Evolutionary conservation across 345 rosid genomes (phyloP).

Genomic region (Salix arbutifolia): DNA sequence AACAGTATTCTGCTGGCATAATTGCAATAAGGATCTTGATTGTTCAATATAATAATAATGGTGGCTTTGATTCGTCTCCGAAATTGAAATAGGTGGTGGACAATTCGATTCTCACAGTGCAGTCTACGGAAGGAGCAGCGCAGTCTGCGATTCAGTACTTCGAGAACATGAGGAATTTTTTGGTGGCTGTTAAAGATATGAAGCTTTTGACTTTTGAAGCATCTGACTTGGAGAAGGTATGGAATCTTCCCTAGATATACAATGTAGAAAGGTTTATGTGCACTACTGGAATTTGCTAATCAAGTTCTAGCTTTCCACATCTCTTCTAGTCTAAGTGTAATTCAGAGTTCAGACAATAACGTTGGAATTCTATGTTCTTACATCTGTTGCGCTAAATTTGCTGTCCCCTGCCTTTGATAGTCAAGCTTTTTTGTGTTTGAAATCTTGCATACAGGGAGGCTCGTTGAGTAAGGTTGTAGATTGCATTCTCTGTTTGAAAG

Average conservation of each 20-base stretch:
- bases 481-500: constrained; percentile 93
- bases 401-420: not conserved
- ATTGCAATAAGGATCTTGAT: not conserved
- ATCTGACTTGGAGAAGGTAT: constrained; percentile 88
- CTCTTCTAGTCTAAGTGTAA: not conserved
- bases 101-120: constrained; percentile 59
- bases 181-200: constrained; percentile 85
- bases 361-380: not conserved
- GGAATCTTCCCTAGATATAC: not conserved
- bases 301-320: not conserved
- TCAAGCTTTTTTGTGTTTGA: not conserved
- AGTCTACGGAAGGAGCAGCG: constrained; percentile 86
- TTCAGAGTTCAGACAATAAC: not conserved
- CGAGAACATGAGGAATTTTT: constrained; percentile 96
- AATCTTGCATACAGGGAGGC: constrained; percentile 59
- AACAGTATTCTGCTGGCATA: not conserved
- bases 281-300: not conserved
- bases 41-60: not conserved
- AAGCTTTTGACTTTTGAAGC: constrained; percentile 95
- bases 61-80: not conserved
- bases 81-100: constrained; percentile 63
- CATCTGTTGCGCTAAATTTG: not conserved
- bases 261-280: not conserved
- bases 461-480: constrained; percentile 92
- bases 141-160: constrained; percentile 97